These are phyloP conservation scores for Friedmanniomyces endolithicus DNA, from an alignment of 495 filamentous ascomycete genomes.

Conservation along the genomic window DNA sequence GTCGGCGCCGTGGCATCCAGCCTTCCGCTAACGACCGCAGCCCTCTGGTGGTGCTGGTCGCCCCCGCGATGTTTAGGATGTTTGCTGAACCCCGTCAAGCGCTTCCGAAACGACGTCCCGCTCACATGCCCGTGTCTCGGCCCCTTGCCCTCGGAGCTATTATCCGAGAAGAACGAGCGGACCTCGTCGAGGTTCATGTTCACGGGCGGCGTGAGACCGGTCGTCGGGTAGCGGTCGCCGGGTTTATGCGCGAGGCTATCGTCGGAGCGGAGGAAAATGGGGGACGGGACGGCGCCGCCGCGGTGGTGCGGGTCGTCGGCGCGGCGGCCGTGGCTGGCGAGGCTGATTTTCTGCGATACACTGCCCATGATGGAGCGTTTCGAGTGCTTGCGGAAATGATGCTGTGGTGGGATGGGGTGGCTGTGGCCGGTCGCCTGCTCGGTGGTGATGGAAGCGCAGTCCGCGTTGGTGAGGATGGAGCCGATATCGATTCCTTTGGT, in stretches of 20 bases:
- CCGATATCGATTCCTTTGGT: slow-evolving; percentile 20
- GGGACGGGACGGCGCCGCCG: slow-evolving; percentile 10
- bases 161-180: slow-evolving; percentile 33
- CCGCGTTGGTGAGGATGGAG: slow-evolving; percentile 7
- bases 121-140: background rate
- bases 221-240: slow-evolving; percentile 31
- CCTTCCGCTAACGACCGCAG: slow-evolving; percentile 1
- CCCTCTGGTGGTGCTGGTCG: slow-evolving; percentile 7
- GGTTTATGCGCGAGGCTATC: slow-evolving; percentile 18
- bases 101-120: slow-evolving; percentile 24
- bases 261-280: background rate
- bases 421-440: slow-evolving; percentile 18
- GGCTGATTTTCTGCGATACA: slow-evolving; percentile 16
- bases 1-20: background rate
- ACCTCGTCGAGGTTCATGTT: slow-evolving; percentile 26
- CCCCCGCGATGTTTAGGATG: no score
- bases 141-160: slow-evolving; percentile 28
- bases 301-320: background rate
- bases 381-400: slow-evolving; percentile 13
- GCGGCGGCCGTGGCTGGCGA: background rate
- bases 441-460: slow-evolving; percentile 12
- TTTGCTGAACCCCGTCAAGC: slow-evolving; percentile 24
- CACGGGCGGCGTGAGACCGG: slow-evolving; percentile 23
- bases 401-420: background rate
- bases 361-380: slow-evolving; percentile 21